Evolutionary conservation across 106 monocot species (phyloP).

Genomic region (Acorus gramineus): DNA sequence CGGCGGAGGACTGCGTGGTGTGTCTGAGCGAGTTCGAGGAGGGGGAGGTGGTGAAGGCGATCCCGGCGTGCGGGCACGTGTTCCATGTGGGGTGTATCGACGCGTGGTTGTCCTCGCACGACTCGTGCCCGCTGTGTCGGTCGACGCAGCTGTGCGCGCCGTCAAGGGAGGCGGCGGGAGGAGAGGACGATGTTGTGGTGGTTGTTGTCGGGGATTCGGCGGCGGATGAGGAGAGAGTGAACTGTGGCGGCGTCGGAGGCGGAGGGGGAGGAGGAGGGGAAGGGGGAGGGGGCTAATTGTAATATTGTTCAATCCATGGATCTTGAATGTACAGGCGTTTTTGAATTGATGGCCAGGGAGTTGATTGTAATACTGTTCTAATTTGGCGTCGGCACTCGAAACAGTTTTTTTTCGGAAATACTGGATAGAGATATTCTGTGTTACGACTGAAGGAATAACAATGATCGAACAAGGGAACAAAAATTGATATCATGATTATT

Average conservation of each 20-base stretch:
- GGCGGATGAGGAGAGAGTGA: neutral
- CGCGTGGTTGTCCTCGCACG: neutral
- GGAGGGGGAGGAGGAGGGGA: neutral
- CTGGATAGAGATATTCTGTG: too few species aligned
- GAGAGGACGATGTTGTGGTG: neutral
- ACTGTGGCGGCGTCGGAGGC: neutral
- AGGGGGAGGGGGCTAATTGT: neutral
- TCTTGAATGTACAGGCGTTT: too few species aligned
- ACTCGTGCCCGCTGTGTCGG: constrained; percentile 6
- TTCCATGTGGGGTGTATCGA: constrained; percentile 5
- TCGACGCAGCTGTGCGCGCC: neutral
- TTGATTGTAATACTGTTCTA: too few species aligned
- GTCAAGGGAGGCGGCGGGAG: neutral
- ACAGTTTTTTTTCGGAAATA: too few species aligned
- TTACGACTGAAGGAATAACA: too few species aligned
- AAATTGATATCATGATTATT: too few species aligned
- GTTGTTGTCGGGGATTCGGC: neutral
- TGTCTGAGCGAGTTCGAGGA: constrained; percentile 8
- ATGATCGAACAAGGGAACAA: too few species aligned
- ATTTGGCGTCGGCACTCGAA: too few species aligned
- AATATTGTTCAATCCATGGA: too few species aligned
- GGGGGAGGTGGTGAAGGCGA: constrained; percentile 6
- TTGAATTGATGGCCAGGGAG: too few species aligned
- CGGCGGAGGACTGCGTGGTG: neutral
- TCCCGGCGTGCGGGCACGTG: constrained; percentile 5